Evolutionary conservation across 2,329 filamentous ascomycete genomes (phyloP), one percentile per base, ranked within the genome.

Genomic region (Ceratocystis huliohia): DNA sequence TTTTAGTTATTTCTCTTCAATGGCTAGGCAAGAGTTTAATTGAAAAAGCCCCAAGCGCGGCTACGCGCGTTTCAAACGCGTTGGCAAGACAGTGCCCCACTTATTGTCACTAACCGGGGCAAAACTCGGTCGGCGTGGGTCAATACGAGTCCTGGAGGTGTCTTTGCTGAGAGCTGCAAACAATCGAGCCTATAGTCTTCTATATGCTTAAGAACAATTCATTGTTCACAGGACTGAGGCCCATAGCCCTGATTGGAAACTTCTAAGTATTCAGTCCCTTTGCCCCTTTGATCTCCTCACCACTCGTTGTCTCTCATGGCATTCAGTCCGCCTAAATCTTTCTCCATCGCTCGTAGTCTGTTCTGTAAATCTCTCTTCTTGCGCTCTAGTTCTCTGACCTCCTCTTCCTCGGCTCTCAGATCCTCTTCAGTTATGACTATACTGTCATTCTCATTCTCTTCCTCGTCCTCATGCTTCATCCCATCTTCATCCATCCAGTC

Each of bases 361-460:
- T 75, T 76, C 71, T 84, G 82, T 57, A 85, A 71, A 70, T 84
- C 81, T 69, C 75, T 77, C 75, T 84, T 85, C 74, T 79, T 82
- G 68, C 73, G 74, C 67, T 85, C 83, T 73, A 85, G 73, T 73
- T 81, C 79, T 65, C 78, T 77, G 3, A 82, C 79, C 72, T 85
- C 87, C 65, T 87, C 86, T 72, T 91, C 88, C 72, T 90, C 88
- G 68, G 79, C 78, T 69, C 79, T 79, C 65, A 91, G 72, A 71
- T 91, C 87, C 65, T 89, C 87, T 69, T 88, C 85, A 0, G 85
- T 89, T 76, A 84, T 78, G 4, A 79, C 73, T 48, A 78, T 76
- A 46, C 75, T 74, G 25, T 74, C 75, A 5, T 70, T 71, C 20
- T 71, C 78, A 53, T 81, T 77, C 62, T 80, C 81, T 1, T 78